Evolutionary conservation across 169 alveolate species (phyloP), one percentile per base, ranked within the genome.

Genomic region (Toxoplasma gondii): DNA sequence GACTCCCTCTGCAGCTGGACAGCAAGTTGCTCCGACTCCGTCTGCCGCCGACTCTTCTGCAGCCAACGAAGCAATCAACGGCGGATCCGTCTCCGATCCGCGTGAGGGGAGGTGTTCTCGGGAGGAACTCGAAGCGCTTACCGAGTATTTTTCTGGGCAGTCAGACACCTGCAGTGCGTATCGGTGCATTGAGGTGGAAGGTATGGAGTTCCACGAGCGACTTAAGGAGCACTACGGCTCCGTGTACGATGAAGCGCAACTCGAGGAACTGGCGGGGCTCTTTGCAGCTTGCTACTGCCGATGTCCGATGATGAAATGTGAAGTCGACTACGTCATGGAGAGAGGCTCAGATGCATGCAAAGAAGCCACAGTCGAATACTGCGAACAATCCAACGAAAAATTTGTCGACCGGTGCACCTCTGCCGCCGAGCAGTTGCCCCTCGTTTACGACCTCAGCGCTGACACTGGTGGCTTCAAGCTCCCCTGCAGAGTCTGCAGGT

Each of bases 261-360:
- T 54, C n/a, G 94, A 84, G 36, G 91, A 58, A 27, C 38, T 80
- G 1, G 94, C 94, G 27, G 91, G 94, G 38, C 49, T 91, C 9
- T 80, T 91, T 41, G 94, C 94, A 10, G 94, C 94, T 5, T 91
- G 94, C 67, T 69, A 91, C 80, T 91, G 94, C 83, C 81, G 94
- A 0, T 91, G 94, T 58, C 94, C 94, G n/a, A 49, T 91, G 69
- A 91, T 91, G 94, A 36, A 24, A 17, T 91, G 94, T 69, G 94
- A 91, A 53, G 83, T 91, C 44, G 83, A 58, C 0, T 91, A 91
- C 31, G 83, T 91, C n/a, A 49, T 24, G 54, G 53, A 36, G 7
- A 24, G 19, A 34, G 78, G 94, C 54, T 54, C 88, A 54, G 34
- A 34, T 90, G 17, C 70, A 7, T 91, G 94, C 67, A 78, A 43